Percentiles rank a stretch among this genome's conserved stretches.
Evolutionary conservation across 73 alveolate species (phyloP).

Genomic region (Tetrahymena elliotti): DNA sequence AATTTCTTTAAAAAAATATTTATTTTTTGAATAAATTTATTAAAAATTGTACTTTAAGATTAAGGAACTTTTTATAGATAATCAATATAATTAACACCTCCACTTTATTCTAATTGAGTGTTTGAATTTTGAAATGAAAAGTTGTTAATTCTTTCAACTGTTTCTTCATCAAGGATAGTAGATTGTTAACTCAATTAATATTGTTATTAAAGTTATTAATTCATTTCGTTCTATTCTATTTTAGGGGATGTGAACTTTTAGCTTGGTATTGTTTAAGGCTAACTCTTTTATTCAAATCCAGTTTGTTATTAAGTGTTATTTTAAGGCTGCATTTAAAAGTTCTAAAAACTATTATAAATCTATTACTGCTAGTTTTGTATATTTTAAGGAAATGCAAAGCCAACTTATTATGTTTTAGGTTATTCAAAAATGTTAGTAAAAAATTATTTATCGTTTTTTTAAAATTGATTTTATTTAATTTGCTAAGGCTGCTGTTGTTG

Average conservation of each 20-base stretch:
- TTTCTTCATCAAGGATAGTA: background rate
- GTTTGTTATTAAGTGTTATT: background rate
- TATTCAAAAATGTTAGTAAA: background rate
- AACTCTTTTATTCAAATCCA: background rate
- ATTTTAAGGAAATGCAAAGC: background rate
- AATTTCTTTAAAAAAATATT: background rate
- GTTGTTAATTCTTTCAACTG: background rate
- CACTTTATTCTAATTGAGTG: background rate
- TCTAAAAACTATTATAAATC: background rate
- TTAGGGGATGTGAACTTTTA: too few relatives aligned
- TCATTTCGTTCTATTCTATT: background rate
- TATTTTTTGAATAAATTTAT: background rate
- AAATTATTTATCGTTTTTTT: background rate
- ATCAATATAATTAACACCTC: background rate
- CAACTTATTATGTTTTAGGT: background rate
- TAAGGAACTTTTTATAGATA: background rate
- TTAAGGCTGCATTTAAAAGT: background rate
- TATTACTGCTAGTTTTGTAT: background rate
- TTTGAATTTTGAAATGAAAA: background rate
- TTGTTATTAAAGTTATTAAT: background rate
- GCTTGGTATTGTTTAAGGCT: background rate
- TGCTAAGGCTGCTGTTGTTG: background rate
- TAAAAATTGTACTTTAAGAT: background rate
- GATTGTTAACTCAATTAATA: background rate
- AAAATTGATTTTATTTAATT: background rate